phyloP scores from a whole-genome alignment of 306 rosid genomes.

The Ceratonia siliqua region DNA sequence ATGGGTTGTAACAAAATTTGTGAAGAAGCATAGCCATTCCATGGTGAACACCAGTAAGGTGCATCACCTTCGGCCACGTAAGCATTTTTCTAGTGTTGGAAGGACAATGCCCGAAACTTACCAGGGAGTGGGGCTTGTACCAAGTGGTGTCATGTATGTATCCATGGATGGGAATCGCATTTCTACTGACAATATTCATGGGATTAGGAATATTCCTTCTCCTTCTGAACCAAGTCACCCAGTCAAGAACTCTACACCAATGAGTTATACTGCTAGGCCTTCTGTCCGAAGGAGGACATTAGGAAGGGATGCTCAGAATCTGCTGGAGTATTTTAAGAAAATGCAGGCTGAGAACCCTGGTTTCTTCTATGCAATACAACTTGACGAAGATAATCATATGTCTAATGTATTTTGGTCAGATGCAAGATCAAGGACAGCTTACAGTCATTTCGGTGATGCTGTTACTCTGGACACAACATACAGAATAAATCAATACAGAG shows the following conservation, averaged over 20 bases:
- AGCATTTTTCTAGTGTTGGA: constrained; percentile 83
- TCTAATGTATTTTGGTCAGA: constrained; percentile 89
- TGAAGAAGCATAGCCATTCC: constrained; percentile 87
- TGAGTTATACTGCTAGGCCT: constrained; percentile 55
- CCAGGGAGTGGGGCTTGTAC: constrained; percentile 74
- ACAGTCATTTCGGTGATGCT: constrained; percentile 81
- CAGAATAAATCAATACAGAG: constrained; percentile 71
- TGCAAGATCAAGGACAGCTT: constrained; percentile 87
- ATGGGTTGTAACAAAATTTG: constrained; percentile 89
- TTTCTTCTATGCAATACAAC: constrained; percentile 89
- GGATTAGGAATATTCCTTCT: constrained; percentile 48
- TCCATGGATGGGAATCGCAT: constrained; percentile 69
- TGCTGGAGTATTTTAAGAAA: constrained; percentile 91
- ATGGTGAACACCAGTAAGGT: constrained; percentile 48
- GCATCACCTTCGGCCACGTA: constrained; percentile 64
- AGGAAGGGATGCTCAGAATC: constrained; percentile 85
- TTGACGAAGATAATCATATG: constrained; percentile 84
- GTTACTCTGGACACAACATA: constrained; percentile 75
- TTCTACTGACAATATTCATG: constrained; percentile 53
- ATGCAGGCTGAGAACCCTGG: constrained; percentile 96
- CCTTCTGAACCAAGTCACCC: constrained; percentile 48
- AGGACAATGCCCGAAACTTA: constrained; percentile 66
- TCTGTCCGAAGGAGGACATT: constrained; percentile 58
- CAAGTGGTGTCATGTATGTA: constrained; percentile 89
- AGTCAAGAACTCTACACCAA: constrained; percentile 45